Evolutionary conservation across 2,329 filamentous ascomycete genomes (phyloP).

Genomic region (Fusarium chlamydosporum): DNA sequence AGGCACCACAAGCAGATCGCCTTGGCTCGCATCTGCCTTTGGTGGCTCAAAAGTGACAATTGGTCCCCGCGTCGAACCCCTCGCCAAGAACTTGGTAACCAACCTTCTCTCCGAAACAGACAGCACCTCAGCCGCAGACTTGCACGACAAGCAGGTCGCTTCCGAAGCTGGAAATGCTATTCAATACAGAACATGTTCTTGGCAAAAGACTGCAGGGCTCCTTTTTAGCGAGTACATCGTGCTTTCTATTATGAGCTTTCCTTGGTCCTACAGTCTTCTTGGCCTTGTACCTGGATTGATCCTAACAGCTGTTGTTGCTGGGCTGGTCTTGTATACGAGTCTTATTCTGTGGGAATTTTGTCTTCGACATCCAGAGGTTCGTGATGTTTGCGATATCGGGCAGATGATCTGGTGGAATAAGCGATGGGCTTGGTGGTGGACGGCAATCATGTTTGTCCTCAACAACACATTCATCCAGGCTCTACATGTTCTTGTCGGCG

Average conservation of each 20-base stretch:
- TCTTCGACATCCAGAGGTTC: conserved; percentile 86
- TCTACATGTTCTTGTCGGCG: conserved; percentile 84
- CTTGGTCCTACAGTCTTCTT: conserved; percentile 89
- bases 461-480: conserved; percentile 94
- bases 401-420: conserved; percentile 92
- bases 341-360: conserved; percentile 82
- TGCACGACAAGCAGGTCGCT: conserved; percentile 75
- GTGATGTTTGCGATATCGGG: conserved; percentile 92
- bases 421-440: conserved; percentile 76
- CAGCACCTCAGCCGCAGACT: conserved; percentile 60
- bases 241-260: conserved; percentile 92
- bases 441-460: conserved; percentile 87
- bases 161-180: conserved; percentile 83
- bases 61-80: conserved; percentile 66
- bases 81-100: conserved; percentile 55
- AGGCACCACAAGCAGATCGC: conserved; percentile 32
- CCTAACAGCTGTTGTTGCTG: conserved; percentile 82
- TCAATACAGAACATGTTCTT: conserved; percentile 92
- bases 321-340: conserved; percentile 82
- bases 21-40: conserved; percentile 54
- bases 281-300: conserved; percentile 88
- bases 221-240: conserved; percentile 97
- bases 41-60: conserved; percentile 59
- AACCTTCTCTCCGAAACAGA: conserved; percentile 57
- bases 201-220: conserved; percentile 92